Percentiles rank a stretch among this genome's conserved stretches.
phyloP scores from a whole-genome alignment of 2,329 filamentous ascomycete genomes.

The Trichoderma pleuroti region DNA sequence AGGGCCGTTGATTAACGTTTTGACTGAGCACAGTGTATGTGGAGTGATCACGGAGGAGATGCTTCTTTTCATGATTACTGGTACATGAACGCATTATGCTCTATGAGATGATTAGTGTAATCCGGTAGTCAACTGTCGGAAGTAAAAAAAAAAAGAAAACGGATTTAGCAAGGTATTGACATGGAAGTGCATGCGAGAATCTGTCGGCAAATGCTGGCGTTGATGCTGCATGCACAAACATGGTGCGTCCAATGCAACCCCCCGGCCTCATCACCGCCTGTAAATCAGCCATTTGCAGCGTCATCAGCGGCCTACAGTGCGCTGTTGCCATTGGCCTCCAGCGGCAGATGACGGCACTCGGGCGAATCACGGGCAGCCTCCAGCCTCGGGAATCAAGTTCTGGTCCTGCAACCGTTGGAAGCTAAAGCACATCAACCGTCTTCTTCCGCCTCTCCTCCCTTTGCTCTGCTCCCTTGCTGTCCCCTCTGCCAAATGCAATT shows the following conservation, averaged over 20 bases:
- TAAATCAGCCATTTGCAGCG: not conserved
- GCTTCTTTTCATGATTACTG: not conserved
- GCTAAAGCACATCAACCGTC: not conserved
- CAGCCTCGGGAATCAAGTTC: constrained; percentile 16
- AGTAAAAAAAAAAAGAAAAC: not conserved
- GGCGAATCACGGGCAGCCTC: constrained; percentile 14
- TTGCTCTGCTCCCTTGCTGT: not conserved
- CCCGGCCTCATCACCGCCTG: not conserved
- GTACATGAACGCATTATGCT: not conserved
- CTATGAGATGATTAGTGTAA: not conserved
- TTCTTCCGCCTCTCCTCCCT: not conserved
- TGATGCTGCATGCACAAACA: not conserved
- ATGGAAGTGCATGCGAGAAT: not conserved
- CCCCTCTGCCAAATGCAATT: not conserved
- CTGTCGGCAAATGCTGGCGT: not conserved
- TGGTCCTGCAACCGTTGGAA: not conserved
- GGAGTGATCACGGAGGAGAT: too few relatives aligned
- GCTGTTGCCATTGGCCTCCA: not conserved
- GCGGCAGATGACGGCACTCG: constrained; percentile 10
- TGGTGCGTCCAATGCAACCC: not conserved
- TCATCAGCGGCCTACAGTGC: constrained; percentile 11
- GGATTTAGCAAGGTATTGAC: not conserved
- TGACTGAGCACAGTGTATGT: not conserved
- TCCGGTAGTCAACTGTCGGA: not conserved
- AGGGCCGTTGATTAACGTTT: constrained; percentile 1